Evolutionary conservation across 306 rosid species (phyloP).

Genomic region (Vigna trinervia): DNA sequence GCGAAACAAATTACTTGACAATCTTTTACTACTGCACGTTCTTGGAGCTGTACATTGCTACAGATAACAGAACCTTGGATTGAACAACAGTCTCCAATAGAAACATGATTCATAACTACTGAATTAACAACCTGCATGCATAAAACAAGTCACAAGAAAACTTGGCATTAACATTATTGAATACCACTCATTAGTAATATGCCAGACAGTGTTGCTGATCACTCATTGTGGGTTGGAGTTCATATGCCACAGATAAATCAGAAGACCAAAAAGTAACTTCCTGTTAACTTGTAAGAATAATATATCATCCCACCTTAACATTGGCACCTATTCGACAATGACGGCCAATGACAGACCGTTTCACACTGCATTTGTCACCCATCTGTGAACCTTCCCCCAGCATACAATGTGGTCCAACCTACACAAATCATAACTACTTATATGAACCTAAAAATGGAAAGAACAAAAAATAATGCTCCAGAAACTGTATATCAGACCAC

Average conservation of each 20-base stretch:
- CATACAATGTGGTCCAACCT: conserved; percentile 99
- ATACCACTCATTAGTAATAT: conserved; percentile 17
- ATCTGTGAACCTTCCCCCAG: conserved; percentile 97
- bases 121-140: conserved; percentile 80
- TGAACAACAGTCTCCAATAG: conserved; percentile 86
- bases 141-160: conserved; percentile 21
- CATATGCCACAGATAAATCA: not conserved
- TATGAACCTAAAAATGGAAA: conserved; percentile 35
- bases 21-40: conserved; percentile 83
- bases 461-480: conserved; percentile 27
- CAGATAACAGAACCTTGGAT: conserved; percentile 93
- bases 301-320: conserved; percentile 73
- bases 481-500: conserved; percentile 35
- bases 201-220: conserved; percentile 9
- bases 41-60: conserved; percentile 97
- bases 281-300: conserved; percentile 32
- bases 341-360: conserved; percentile 96
- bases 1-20: conserved; percentile 72
- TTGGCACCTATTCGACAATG: conserved; percentile 98
- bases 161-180: not conserved
- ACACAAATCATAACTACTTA: conserved; percentile 45
- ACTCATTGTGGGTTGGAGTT: conserved; percentile 11
- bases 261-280: conserved; percentile 34
- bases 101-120: conserved; percentile 90
- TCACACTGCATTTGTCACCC: conserved; percentile 98